phyloP scores from a whole-genome alignment of 495 filamentous ascomycete species.

The Aspergillus biplanus region DNA sequence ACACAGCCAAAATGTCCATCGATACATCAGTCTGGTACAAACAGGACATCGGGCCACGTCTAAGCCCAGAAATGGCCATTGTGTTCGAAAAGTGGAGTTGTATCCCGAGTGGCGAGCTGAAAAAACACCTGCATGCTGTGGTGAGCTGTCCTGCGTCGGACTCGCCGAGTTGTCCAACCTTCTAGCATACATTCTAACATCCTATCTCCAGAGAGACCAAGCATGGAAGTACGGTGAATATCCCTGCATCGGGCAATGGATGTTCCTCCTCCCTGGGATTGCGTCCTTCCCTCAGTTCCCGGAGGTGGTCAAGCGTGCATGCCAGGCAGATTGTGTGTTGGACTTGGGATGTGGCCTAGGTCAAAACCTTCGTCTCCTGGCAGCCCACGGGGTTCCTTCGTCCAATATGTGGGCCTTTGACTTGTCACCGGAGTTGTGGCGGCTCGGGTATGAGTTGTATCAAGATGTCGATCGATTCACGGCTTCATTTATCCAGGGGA shows the following conservation, averaged over 20 bases:
- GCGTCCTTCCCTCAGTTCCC: slow-evolving; percentile 9
- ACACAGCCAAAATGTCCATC: not conserved
- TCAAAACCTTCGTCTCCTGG: slow-evolving; percentile 16
- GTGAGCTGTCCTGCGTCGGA: slow-evolving; percentile 5
- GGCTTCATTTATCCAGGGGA: slow-evolving; percentile 45
- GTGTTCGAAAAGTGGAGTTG: slow-evolving; percentile 8
- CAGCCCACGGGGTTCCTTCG: slow-evolving; percentile 20
- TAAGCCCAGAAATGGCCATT: not conserved
- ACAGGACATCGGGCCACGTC: slow-evolving; percentile 9
- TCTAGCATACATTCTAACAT: not conserved
- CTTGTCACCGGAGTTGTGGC: slow-evolving; percentile 32
- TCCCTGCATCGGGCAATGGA: slow-evolving; percentile 16
- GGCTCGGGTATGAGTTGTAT: slow-evolving; percentile 50
- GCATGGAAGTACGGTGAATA: slow-evolving; percentile 15
- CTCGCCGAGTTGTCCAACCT: not conserved
- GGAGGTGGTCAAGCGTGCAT: not conserved
- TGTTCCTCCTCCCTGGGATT: slow-evolving; percentile 14
- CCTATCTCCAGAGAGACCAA: not conserved
- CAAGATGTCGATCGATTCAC: slow-evolving; percentile 39
- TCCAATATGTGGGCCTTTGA: slow-evolving; percentile 36
- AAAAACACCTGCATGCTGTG: slow-evolving; percentile 11
- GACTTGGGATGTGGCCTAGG: slow-evolving; percentile 12
- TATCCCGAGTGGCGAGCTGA: slow-evolving; percentile 5
- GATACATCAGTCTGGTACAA: slow-evolving; percentile 19
- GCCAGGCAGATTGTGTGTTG: not conserved